Conservation (phyloP, 805 yeast species). For the Candida railenensis region DNA sequence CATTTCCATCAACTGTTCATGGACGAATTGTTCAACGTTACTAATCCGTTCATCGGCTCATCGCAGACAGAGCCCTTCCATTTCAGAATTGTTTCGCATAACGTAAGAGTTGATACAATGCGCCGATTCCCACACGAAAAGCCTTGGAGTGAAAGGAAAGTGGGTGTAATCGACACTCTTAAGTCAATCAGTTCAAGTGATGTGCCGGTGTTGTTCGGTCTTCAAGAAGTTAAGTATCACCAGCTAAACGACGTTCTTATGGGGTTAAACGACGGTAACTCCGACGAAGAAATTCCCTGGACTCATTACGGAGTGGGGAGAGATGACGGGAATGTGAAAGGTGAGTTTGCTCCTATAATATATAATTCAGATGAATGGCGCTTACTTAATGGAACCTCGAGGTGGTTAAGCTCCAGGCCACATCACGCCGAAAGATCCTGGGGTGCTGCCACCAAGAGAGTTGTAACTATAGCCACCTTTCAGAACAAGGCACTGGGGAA, state of each 20-base stretch:
- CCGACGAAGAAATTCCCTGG: slow-evolving; percentile 30
- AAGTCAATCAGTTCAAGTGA: slow-evolving; percentile 2
- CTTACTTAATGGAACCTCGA: slow-evolving; percentile 39
- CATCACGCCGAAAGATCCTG: slow-evolving; percentile 45
- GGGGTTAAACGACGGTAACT: slow-evolving; percentile 6
- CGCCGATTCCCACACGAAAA: slow-evolving; percentile 6
- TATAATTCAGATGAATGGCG: slow-evolving; percentile 38
- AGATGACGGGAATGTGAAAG: slow-evolving; percentile 48
- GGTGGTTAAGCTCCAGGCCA: slow-evolving; percentile 58
- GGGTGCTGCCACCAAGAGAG: slow-evolving; percentile 40
- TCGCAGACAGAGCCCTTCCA: slow-evolving; percentile 5
- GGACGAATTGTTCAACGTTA: not conserved
- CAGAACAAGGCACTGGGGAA: slow-evolving; percentile 13
- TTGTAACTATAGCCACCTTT: slow-evolving; percentile 38
- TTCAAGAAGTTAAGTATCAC: slow-evolving; percentile 10
- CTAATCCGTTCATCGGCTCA: not conserved
- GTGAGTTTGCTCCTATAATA: slow-evolving; percentile 53
- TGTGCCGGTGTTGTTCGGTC: slow-evolving; percentile 8
- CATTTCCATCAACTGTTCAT: not conserved
- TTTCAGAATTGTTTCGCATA: slow-evolving; percentile 12
- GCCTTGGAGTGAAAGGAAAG: slow-evolving; percentile 6
- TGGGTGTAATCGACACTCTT: slow-evolving; percentile 5
- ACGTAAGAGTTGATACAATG: slow-evolving; percentile 9
- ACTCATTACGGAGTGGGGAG: slow-evolving; percentile 47
- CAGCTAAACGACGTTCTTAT: slow-evolving; percentile 9